Evolutionary conservation across 352 stramenopile species (phyloP).

Genomic region (Phytophthora pseudosyringae): DNA sequence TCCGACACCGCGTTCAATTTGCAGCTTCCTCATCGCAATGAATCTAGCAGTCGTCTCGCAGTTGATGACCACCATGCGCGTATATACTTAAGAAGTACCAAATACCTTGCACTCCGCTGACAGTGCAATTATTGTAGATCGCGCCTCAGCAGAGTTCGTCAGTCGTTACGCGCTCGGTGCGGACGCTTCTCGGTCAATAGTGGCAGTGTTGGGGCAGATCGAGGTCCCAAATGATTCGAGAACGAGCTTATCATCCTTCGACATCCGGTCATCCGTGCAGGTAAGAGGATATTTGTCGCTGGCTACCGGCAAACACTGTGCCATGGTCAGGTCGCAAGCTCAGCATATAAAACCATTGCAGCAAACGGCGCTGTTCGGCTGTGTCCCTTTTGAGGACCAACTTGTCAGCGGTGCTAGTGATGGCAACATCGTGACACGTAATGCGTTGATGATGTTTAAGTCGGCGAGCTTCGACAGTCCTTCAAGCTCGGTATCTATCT

Average conservation of each 20-base stretch:
- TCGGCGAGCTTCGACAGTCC: conserved; percentile 23
- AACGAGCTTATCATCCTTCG: conserved; percentile 4
- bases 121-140: conserved; percentile 37
- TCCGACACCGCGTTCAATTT: conserved; percentile 38
- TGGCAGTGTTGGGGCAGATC: conserved; percentile 15
- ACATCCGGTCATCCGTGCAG: conserved; percentile 29
- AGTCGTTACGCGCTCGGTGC: conserved; percentile 36
- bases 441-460: conserved; percentile 29
- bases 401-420: conserved; percentile 24
- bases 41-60: conserved; percentile 28
- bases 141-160: conserved; percentile 39
- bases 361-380: conserved; percentile 35
- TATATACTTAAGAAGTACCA: no score
- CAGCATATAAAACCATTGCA: conserved; percentile 43
- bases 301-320: conserved; percentile 29
- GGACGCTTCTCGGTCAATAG: conserved; percentile 12
- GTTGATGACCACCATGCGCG: conserved; percentile 41
- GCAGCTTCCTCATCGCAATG: conserved; percentile 38
- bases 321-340: conserved; percentile 30
- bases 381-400: conserved; percentile 25
- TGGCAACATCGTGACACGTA: conserved; percentile 15
- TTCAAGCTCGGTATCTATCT: conserved; percentile 34
- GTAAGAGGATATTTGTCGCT: conserved; percentile 30
- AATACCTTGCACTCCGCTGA: conserved; percentile 35
- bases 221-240: conserved; percentile 1